These are phyloP conservation scores for Excoecaria agallocha DNA, from an alignment of 345 rosid genomes.

Conservation along the genomic window DNA sequence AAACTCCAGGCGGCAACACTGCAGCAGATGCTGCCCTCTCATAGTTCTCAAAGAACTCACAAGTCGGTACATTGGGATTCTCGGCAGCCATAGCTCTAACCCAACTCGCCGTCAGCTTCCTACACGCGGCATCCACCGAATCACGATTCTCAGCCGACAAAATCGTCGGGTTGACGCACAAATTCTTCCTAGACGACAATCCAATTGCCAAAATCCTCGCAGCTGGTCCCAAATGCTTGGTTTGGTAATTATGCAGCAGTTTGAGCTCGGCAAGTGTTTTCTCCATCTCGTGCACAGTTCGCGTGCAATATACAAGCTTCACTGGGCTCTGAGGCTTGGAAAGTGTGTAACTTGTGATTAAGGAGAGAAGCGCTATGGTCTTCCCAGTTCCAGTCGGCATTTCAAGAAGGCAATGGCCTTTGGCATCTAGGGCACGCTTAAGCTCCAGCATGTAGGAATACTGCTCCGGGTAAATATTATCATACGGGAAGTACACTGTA, in stretches of 20 bases:
- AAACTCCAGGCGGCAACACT: slow-evolving; percentile 90
- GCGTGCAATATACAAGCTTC: slow-evolving; percentile 91
- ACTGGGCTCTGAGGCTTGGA: slow-evolving; percentile 62
- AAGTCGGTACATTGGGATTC: slow-evolving; percentile 68
- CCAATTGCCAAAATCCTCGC: slow-evolving; percentile 81
- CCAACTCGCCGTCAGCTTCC: slow-evolving; percentile 94
- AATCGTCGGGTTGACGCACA: slow-evolving; percentile 75
- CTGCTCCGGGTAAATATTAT: slow-evolving; percentile 91
- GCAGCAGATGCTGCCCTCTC: slow-evolving; percentile 79
- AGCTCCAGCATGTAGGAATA: slow-evolving; percentile 91
- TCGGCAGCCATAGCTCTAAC: slow-evolving; percentile 71
- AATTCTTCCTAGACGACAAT: slow-evolving; percentile 82
- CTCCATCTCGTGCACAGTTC: slow-evolving; percentile 99
- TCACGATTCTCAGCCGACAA: slow-evolving; percentile 85
- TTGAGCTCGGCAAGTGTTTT: slow-evolving; percentile 87
- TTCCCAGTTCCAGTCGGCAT: slow-evolving; percentile 99
- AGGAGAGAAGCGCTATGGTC: slow-evolving; percentile 90
- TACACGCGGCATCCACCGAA: slow-evolving; percentile 91
- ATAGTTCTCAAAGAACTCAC: slow-evolving; percentile 80
- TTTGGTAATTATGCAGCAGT: slow-evolving; percentile 69
- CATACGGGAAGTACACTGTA: slow-evolving; percentile 87
- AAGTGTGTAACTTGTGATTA: slow-evolving; percentile 82
- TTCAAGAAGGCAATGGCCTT: slow-evolving; percentile 97
- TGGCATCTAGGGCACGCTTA: slow-evolving; percentile 89
- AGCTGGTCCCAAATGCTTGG: slow-evolving; percentile 58